Evolutionary conservation across 345 rosid species (phyloP).

Genomic region (Corchorus olitorius): DNA sequence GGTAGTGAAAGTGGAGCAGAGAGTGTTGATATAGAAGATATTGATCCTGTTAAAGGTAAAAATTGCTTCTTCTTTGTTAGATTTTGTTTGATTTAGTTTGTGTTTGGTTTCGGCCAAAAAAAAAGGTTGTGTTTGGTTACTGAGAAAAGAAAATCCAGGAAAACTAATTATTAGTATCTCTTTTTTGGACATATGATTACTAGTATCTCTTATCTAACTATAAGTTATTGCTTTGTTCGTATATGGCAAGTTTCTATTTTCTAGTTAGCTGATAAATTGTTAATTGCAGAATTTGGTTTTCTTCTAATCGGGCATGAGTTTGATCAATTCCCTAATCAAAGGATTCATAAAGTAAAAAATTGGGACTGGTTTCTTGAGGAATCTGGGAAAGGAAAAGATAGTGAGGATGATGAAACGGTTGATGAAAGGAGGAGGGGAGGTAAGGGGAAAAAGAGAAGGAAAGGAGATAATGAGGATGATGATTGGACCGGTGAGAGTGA

Average conservation of each 20-base stretch:
- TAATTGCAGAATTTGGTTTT: conserved; percentile 77
- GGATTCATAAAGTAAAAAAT: conserved; percentile 36
- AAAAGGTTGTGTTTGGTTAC: conserved; percentile 7
- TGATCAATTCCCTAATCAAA: conserved; percentile 59
- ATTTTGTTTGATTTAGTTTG: background rate
- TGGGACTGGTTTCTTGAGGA: conserved; percentile 92
- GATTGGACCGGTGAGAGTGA: conserved; percentile 72
- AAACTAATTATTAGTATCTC: background rate
- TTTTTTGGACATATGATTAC: background rate
- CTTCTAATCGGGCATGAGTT: conserved; percentile 74
- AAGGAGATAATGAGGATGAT: conserved; percentile 43
- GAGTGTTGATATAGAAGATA: conserved; percentile 35
- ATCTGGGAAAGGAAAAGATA: conserved; percentile 31
- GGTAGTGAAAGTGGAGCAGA: conserved; percentile 34
- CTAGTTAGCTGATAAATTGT: conserved; percentile 15
- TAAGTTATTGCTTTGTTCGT: background rate
- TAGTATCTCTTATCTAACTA: too few relatives aligned
- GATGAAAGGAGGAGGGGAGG: conserved; percentile 29
- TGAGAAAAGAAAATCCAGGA: conserved; percentile 2
- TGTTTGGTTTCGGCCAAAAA: too few relatives aligned
- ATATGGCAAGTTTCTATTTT: background rate
- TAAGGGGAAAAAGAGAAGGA: conserved; percentile 47
- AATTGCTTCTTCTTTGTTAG: background rate
- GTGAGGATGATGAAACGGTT: conserved; percentile 37
- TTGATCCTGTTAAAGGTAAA: conserved; percentile 72